Percentiles rank a stretch among this genome's conserved stretches.
These are phyloP conservation scores for Anthoceros angustus DNA, from an alignment of 225 moss, liverwort and hornwort genomes.

Conservation along the genomic window DNA sequence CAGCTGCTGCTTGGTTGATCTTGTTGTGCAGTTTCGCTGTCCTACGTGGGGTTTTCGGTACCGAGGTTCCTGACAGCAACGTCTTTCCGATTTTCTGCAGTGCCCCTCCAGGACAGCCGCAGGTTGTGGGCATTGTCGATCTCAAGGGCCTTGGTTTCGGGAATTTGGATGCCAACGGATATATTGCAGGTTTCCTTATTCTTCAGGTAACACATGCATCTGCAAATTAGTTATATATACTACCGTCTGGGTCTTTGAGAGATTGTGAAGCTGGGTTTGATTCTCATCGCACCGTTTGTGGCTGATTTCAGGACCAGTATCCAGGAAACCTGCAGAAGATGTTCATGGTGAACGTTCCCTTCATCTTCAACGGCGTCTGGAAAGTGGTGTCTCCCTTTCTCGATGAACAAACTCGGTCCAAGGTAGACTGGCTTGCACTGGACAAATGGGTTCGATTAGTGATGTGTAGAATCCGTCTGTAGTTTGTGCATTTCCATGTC, in stretches of 20 bases:
- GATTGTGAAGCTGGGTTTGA: no score
- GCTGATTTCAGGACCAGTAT: constrained; percentile 40
- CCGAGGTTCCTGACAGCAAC: not conserved
- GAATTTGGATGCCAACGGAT: constrained; percentile 57
- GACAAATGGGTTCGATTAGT: not conserved
- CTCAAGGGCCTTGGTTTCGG: constrained; percentile 47
- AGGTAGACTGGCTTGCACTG: constrained; percentile 16
- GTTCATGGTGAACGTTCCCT: constrained; percentile 59
- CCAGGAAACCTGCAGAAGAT: constrained; percentile 54
- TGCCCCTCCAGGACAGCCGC: constrained; percentile 24
- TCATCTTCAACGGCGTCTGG: constrained; percentile 66
- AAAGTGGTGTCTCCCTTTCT: constrained; percentile 55
- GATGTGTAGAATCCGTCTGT: not conserved
- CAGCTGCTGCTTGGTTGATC: no score
- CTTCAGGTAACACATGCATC: constrained; percentile 29
- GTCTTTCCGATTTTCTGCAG: constrained; percentile 16
- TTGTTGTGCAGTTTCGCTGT: no score
- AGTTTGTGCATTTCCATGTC: not conserved
- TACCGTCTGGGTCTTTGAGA: no score
- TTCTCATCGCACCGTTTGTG: no score
- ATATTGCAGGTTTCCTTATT: constrained; percentile 42
- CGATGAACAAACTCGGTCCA: constrained; percentile 34
- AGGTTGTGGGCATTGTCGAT: constrained; percentile 33
- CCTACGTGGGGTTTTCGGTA: not conserved
- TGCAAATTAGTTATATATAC: no score